phyloP scores from a whole-genome alignment of 768 basidiomycete species.

The Leccinum ochraceum region DNA sequence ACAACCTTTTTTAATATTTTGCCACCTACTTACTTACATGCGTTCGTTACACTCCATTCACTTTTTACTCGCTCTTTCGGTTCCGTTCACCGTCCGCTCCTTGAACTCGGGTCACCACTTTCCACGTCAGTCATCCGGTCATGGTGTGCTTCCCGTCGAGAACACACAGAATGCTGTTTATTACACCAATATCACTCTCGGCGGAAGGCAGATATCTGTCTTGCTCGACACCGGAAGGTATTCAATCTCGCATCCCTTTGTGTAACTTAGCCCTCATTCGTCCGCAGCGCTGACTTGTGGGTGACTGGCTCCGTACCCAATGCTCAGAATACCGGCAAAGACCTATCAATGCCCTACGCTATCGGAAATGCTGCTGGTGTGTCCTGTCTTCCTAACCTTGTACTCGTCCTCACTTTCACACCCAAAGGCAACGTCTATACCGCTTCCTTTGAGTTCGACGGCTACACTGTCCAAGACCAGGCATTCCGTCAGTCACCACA shows the following conservation, averaged over 20 bases:
- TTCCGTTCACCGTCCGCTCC: constrained; percentile 33
- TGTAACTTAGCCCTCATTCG: constrained; percentile 6
- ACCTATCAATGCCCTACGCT: constrained; percentile 62
- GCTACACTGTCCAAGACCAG: constrained; percentile 59
- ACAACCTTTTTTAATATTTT: neutral
- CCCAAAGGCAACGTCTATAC: constrained; percentile 55
- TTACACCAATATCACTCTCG: constrained; percentile 68
- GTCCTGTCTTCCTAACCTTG: constrained; percentile 6
- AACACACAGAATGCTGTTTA: constrained; percentile 77
- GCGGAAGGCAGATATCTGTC: constrained; percentile 56
- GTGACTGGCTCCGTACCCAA: constrained; percentile 52
- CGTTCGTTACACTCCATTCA: constrained; percentile 23
- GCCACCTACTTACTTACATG: constrained; percentile 16
- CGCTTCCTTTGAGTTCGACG: constrained; percentile 53
- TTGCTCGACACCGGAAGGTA: constrained; percentile 81
- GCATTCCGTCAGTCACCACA: constrained; percentile 55
- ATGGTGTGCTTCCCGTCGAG: constrained; percentile 42
- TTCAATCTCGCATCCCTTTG: neutral
- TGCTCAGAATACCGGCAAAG: constrained; percentile 56
- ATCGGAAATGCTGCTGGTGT: constrained; percentile 65
- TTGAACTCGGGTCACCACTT: constrained; percentile 4
- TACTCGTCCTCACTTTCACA: neutral
- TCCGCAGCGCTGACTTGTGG: constrained; percentile 72
- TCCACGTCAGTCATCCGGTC: constrained; percentile 29
- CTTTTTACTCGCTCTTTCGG: constrained; percentile 35